Evolutionary conservation across 2,329 filamentous ascomycete species (phyloP), one percentile per base, ranked within the genome.

Genomic region (Scleromitrula shiraiana): DNA sequence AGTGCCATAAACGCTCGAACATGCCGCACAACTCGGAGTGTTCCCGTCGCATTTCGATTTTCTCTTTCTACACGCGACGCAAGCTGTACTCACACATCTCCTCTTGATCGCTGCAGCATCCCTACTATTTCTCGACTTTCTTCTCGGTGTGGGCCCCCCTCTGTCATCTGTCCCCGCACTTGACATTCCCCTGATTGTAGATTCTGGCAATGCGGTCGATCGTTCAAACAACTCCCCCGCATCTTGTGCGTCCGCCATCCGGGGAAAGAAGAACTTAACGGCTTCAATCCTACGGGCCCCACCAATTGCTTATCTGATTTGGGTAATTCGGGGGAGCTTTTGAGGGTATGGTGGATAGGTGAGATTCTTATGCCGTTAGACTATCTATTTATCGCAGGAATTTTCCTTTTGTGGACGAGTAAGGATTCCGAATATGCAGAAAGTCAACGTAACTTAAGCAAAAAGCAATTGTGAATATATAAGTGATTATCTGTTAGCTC

Each of bases 31-130:
- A 59, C 87, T 90, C 5, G 91, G 91, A 5, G 86, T 74, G 48
- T 89, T 90, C 51, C 91, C 91, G 67, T 97, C 91, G 66, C 91
- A 97, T 76, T 90, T 91, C 40, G 82, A 87, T 62, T 91, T 91
- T 55, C 86, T 74, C 63, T 80, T 81, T 17, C 86, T 77, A 64
- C 86, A 91, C 15, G 86, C 85, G 60, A 90, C 80, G 63, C 86
- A 91, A 8, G 86, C 86, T n/a, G 84, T 90, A 67, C 84, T 89
- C 50, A 91, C 84, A 65, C 86, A 90, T 57, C 85, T 76, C 54
- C 86, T 75, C 65, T 90, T 90, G 37, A 58, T 62, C 6, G 56
- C 54, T 6, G 60, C 61, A 14, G 50, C 56, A 45, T 64, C 62
- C 35, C 57, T 52, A 43, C 56, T 59, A 26, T 49, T 60, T 42